Evolutionary conservation across 495 filamentous ascomycete species (phyloP).

Genomic region (Aspergillus carlsbadensis): DNA sequence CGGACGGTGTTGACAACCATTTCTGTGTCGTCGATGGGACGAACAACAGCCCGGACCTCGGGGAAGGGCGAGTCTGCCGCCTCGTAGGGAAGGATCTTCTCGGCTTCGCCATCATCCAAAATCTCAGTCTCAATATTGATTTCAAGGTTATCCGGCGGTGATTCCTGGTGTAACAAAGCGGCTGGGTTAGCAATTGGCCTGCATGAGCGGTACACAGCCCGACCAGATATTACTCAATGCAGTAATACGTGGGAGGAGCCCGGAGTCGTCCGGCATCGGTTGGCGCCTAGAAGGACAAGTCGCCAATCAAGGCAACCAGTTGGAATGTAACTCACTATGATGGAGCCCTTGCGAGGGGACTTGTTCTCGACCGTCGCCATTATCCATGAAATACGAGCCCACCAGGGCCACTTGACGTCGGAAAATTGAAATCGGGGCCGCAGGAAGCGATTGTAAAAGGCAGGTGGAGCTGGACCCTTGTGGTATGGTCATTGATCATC

Average conservation of each 20-base stretch:
- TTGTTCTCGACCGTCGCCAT: background rate
- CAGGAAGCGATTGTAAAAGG: background rate
- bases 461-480: constrained; percentile 1
- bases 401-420: background rate
- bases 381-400: background rate
- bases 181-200: background rate
- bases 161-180: background rate
- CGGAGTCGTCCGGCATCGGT: background rate
- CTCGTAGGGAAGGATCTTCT: constrained; percentile 39
- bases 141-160: background rate
- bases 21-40: constrained; percentile 61
- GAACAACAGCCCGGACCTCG: constrained; percentile 52
- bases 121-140: constrained; percentile 18
- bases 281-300: background rate
- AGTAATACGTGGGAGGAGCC: background rate
- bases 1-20: constrained; percentile 67
- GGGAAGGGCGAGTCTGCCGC: constrained; percentile 71
- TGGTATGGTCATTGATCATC: constrained; percentile 3
- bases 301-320: background rate
- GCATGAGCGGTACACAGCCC: background rate
- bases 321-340: constrained; percentile 2
- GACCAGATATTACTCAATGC: constrained; percentile 1
- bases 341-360: background rate
- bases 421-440: background rate
- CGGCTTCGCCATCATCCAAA: constrained; percentile 39